A percentile compares a stretch with the other conserved stretches of the same genome.
Conservation (phyloP, 1,284 basidiomycete species). For the Filobasidium uniguttulatum region DNA sequence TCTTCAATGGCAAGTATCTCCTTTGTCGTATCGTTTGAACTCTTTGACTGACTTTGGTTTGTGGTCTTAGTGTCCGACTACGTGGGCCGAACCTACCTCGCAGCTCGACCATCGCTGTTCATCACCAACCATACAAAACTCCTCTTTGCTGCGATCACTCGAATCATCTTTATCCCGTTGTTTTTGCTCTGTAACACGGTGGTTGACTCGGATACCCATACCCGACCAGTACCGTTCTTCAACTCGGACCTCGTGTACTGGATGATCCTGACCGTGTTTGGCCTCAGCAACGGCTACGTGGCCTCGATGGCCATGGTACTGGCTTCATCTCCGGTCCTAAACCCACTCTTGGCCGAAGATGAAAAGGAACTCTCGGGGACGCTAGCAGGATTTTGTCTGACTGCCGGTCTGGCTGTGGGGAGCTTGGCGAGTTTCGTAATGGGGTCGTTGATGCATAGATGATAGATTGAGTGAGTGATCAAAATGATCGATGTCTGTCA, state of each 20-base stretch:
- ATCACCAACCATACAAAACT: conserved; percentile 55
- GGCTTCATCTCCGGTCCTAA: conserved; percentile 30
- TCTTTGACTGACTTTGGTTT: conserved; percentile 60
- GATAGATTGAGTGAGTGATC: no score
- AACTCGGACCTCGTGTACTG: conserved; percentile 62
- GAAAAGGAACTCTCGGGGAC: conserved; percentile 74
- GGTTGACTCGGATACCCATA: conserved; percentile 6
- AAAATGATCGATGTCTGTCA: no score
- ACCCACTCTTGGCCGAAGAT: conserved; percentile 37
- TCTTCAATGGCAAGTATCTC: conserved; percentile 35
- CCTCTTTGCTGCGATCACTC: conserved; percentile 45
- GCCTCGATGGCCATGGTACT: conserved; percentile 34
- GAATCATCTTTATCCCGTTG: conserved; percentile 63
- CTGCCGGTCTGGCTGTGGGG: conserved; percentile 58
- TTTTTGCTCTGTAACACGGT: conserved; percentile 65
- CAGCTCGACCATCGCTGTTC: conserved; percentile 50
- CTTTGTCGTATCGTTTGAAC: conserved; percentile 38
- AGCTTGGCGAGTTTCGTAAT: conserved; percentile 67
- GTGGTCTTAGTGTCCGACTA: conserved; percentile 68
- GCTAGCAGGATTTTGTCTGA: conserved; percentile 60
- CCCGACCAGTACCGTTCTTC: conserved; percentile 42
- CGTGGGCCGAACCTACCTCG: conserved; percentile 53
- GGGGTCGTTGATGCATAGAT: no score
- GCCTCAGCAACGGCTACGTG: conserved; percentile 53
- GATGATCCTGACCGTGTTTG: conserved; percentile 55